Evolutionary conservation across 352 stramenopile species (phyloP), one percentile per base, ranked within the genome.

Genomic region (Pythium volutum): DNA sequence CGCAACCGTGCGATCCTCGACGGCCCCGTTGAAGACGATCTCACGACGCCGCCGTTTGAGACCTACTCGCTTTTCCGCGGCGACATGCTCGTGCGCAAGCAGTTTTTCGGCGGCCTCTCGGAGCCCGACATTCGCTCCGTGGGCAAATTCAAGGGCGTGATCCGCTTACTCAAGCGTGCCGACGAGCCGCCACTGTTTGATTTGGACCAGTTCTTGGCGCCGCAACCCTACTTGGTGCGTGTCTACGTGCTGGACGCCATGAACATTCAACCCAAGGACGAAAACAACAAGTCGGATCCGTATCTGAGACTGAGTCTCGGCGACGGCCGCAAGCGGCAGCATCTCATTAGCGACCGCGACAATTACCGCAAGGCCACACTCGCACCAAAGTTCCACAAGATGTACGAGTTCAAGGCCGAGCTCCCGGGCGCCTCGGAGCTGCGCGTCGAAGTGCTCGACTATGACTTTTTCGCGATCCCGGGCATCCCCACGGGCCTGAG

Each of bases 401-500:
- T 89, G 74, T 91, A 95, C 54, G 85, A 97, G 66, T 92, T 98
- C 65, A 92, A 93, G 55, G 84, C 89, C 14, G 73, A 95, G 63
- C 73, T 98, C 5, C 91, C 91, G 0, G 84, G 84, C 12, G 77
- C 79, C 0, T 91, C 81, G 3, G 79, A 88, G 55, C 64, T 93
- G 34, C 79, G 77, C 25, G 14, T 93, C 9, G 84, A 93, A 55
- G 58, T 89, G 49, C 59, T 86, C 0, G 81, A 93, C 58, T 88
- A 90, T 52, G 84, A 93, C 63, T 81, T 80, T 41, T 89, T 91
- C 51, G 73, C 82, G 2, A 75, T 92, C 14, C 74, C 84, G 1
- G 75, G 54, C 4, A 66, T 88, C 38, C 74, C 79, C 25, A 70
- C 61, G 20, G 75, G 81, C n/a, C 22, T 83, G 47, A 89, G 70